Evolutionary conservation across 139 green algal genomes (phyloP), one percentile per base, ranked within the genome.

Genomic region (Coelastrella sp.): DNA sequence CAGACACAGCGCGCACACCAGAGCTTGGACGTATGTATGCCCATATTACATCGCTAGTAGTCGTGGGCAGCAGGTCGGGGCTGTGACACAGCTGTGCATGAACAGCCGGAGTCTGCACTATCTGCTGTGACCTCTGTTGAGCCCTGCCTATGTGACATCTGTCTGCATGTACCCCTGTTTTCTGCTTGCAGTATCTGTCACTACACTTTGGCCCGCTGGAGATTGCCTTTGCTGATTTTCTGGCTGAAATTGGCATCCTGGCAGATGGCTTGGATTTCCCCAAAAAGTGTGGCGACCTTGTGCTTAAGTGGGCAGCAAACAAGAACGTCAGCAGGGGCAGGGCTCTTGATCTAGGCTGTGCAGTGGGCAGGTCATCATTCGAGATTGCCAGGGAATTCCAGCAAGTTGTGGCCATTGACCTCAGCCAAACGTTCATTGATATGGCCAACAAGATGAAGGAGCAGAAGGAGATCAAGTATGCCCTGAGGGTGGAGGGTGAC

Each of bases 281-380:
- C 4, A 78, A 58, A 20, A 93, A 91, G 87, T 90, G 89, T 58
- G 90, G 91, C 8, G 90, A 94, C 10, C 74, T 90, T 14, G 90
- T 94, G 12, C 76, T 24, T 6, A 7, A 66, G 27, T 94, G 91
- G 90, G 92, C 90, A 6, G 49, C 65, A 59, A 78, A 70, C 59
- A 8, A 8, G 9, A 80, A 85, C 35, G 60, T 60, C 74, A 60
- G 8, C 59, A 72, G 58, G 25, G 49, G 68, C 68, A 76, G 82
- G 25, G 96, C 94, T 4, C 84, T 98, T 74, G 96, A 98, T 90
- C 75, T 98, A 22, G 96, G 96, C 22, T 98, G 96, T 76, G 91
- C 93, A 7, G 95, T 97, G 10, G 96, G 96, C 15, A 61, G 89
- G 14, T 92, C 85, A 8, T 89, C 91, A 0, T 98, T 98, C 90